Percentiles rank a stretch among this genome's conserved stretches.
These are phyloP conservation scores for Alternaria metachromatica DNA, from an alignment of 2,329 filamentous ascomycete species.

Conservation along the genomic window DNA sequence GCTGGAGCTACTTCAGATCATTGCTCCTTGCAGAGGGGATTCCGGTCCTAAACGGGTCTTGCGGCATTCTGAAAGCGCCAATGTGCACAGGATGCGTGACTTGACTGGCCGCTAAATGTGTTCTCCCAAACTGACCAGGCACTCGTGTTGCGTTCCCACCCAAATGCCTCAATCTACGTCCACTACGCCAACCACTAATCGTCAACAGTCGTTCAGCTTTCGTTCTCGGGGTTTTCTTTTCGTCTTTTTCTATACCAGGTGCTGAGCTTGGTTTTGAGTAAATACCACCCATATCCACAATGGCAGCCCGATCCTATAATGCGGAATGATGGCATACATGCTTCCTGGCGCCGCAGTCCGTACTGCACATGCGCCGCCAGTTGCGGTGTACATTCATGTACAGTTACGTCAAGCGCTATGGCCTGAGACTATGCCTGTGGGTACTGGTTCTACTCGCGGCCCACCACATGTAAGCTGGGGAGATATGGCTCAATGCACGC, in stretches of 20 bases:
- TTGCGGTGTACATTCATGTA: slow-evolving; percentile 22
- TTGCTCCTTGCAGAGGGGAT: slow-evolving; percentile 5
- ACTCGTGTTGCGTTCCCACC: not conserved
- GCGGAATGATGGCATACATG: not conserved
- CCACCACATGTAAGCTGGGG: slow-evolving; percentile 24
- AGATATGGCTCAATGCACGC: slow-evolving; percentile 25
- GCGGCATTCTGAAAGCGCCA: slow-evolving; percentile 5
- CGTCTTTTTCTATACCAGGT: not conserved
- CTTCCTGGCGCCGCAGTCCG: not conserved
- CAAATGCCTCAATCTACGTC: not conserved
- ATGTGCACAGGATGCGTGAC: not conserved
- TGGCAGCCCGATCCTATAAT: not conserved
- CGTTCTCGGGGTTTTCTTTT: not conserved
- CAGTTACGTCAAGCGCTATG: slow-evolving; percentile 38
- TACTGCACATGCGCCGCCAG: not conserved
- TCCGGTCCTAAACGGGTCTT: slow-evolving; percentile 7
- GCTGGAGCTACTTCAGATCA: slow-evolving; percentile 2
- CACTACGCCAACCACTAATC: not conserved
- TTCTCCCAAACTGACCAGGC: not conserved
- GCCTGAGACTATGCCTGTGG: slow-evolving; percentile 27
- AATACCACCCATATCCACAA: not conserved
- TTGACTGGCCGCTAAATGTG: slow-evolving; percentile 3
- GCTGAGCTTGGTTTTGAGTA: not conserved
- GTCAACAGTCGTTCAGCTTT: not conserved
- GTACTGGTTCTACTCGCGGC: slow-evolving; percentile 23